phyloP scores from a whole-genome alignment of 805 yeast genomes.

The Myxozyma vanderwaltii region DNA sequence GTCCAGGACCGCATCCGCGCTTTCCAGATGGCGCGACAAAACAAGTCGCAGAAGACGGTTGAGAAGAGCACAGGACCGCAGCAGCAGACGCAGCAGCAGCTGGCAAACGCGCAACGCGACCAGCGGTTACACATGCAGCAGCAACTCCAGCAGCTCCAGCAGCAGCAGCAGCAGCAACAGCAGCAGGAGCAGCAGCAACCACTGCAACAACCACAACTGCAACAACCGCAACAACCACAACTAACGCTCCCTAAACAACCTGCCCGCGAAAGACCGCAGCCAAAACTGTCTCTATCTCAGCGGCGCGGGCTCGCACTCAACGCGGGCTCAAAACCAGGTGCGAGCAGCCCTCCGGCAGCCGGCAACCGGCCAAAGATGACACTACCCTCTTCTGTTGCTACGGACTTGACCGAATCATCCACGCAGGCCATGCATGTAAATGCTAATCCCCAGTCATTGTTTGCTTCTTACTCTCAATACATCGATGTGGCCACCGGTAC shows the following conservation, averaged over 20 bases:
- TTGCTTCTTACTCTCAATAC: slow-evolving; percentile 82
- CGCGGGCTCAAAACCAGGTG: neutral
- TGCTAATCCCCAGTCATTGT: slow-evolving; percentile 44
- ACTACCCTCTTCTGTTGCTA: neutral
- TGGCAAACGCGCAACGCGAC: slow-evolving; percentile 27
- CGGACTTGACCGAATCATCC: slow-evolving; percentile 20
- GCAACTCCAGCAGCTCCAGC: slow-evolving; percentile 24
- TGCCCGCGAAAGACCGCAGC: slow-evolving; percentile 22
- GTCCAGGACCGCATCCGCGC: slow-evolving; percentile 86
- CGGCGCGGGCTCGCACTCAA: slow-evolving; percentile 44
- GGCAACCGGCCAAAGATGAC: neutral
- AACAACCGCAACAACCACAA: slow-evolving; percentile 1
- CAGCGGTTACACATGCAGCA: slow-evolving; percentile 13
- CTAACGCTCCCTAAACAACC: neutral
- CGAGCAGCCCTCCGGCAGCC: neutral
- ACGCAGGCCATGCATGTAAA: slow-evolving; percentile 24
- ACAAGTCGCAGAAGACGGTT: neutral
- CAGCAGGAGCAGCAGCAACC: slow-evolving; percentile 40
- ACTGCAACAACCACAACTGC: slow-evolving; percentile 33
- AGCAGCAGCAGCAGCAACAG: slow-evolving; percentile 22
- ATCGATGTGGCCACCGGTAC: slow-evolving; percentile 91
- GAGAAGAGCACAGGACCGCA: slow-evolving; percentile 43
- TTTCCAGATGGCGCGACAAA: slow-evolving; percentile 77
- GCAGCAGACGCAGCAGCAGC: slow-evolving; percentile 26
- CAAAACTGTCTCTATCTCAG: slow-evolving; percentile 42